Base-by-base conservation (phyloP, 164 flowering plant species). In the Euptelea pleiosperma region DNA sequence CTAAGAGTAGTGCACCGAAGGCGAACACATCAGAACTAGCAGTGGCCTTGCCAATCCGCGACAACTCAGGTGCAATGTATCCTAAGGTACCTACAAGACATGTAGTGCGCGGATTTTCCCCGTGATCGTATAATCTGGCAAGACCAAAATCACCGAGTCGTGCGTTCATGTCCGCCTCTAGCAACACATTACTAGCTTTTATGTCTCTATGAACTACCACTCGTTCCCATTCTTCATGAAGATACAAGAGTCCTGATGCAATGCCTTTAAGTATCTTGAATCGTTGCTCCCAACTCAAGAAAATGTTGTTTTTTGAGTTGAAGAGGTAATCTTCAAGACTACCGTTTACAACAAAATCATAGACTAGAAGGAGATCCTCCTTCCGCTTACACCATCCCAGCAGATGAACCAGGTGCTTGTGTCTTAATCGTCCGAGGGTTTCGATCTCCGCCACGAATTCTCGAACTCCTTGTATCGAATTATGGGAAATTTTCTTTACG, bases 371-470 rank as follows among this genome's bases (percentile, higher is more conserved):
- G 14, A 77, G 78, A 19, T 75, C 71, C 24, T 65, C 61, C 36
- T 3, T 31, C 7, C 34, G 34, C 34, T 31, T 31, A 31, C 34
- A 31, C 34, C 34, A 31, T 31, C 34, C 34, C 7, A 31, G 34
- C 3, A 31, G 34, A 31, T 31, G 34, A 31, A 31, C 34, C 34
- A 31, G 34, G 7, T 31, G 34, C 7, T 31, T 31, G 34, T 31
- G 34, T 31, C 34, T 31, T 31, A 31, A 7, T 7, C 34, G 44
- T 12, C 85, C 85, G 14, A 81, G 45, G 62, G 77, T 76, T 30
- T 69, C 78, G 14, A 81, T 67, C 67, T 81, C 85, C 2, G 82
- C 74, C 6, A 66, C 80, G 26, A 81, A 78, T 64, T 78, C 80
- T n/a, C 76, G 61, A 56, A 70, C 47, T 3, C 85, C 80, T 26